Conservation (phyloP, 2,329 filamentous ascomycete genomes). For the Capronia coronata region DNA sequence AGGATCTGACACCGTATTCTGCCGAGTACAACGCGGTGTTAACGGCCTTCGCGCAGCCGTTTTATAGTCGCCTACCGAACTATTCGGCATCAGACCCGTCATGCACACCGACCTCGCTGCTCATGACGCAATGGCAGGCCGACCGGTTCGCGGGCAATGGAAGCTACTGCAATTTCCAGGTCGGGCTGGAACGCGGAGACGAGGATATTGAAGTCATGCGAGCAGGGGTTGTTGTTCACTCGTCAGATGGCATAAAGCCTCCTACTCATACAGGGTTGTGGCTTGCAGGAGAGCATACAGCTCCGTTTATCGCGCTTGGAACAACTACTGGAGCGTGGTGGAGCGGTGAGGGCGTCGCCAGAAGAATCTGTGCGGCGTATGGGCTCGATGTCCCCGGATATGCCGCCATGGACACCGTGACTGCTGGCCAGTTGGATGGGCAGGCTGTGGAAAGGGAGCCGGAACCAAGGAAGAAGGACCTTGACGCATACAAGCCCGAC, state of each 20-base stretch:
- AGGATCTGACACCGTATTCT: conserved; percentile 33
- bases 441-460: not conserved
- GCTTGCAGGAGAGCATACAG: conserved; percentile 86
- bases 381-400: conserved; percentile 10
- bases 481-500: conserved; percentile 8
- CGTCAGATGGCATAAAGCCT: too few relatives aligned
- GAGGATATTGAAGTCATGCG: conserved; percentile 60
- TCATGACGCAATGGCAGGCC: conserved; percentile 70
- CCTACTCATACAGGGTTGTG: too few relatives aligned
- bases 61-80: conserved; percentile 66
- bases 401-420: too few relatives aligned
- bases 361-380: conserved; percentile 38
- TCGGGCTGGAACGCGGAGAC: conserved; percentile 64
- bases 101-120: conserved; percentile 57
- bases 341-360: conserved; percentile 74
- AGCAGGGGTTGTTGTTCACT: conserved; percentile 37
- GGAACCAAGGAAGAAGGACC: conserved; percentile 5
- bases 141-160: conserved; percentile 76
- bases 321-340: conserved; percentile 88
- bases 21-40: conserved; percentile 51
- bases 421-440: too few relatives aligned
- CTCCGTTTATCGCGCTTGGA: conserved; percentile 80
- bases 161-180: conserved; percentile 79
- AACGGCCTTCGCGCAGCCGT: conserved; percentile 65
- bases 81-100: conserved; percentile 50